Base-by-base conservation (phyloP, 306 rosid species). In the Purshia tridentata region DNA sequence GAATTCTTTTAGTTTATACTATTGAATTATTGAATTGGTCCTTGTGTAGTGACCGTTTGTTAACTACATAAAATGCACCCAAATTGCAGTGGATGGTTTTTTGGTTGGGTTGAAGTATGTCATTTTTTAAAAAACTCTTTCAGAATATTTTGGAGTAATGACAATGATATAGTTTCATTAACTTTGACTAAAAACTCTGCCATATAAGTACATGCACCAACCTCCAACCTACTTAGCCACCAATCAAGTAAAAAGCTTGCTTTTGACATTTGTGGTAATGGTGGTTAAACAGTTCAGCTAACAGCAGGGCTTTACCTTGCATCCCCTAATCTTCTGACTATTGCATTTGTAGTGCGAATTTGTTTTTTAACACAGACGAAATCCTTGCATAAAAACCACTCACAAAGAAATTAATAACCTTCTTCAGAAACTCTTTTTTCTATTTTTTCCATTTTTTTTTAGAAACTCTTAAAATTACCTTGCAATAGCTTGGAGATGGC, bases 181-280 rank as follows among this genome's bases (percentile, higher is more conserved):
- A 72, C 76, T 46, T 29, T 5, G 53, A 16, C 8, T 23, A 72
- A 59, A 62, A 16, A 18, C 20, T 19, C 22, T 55, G 42, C 75
- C 18, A 55, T 6, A 15, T 39, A 14, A 20, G 60, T 44, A 41
- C 12, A 20, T 14, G 46, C 44, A 41, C 61, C 29, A 23, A 69
- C 5, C 61, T n/a, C 61, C 39, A 11, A 52, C 47, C 0, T 51
- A 22, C 46, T 8, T 18, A 1, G 4, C 53, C 18, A 13, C 39
- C 15, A 4, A 51, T 29, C 50, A 42, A 44, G 64, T 15, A 20
- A 14, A 41, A 9, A 11, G 55, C 64, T n/a, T 6, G 42, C 22
- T 35, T 68, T 5, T 67, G 35, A 19, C 52, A 18, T 64, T 19
- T 64, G 35, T n/a, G 52, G 7, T 45, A 1, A 11, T 18, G 39